A percentile compares a stretch with the other conserved stretches of the same genome.
Evolutionary conservation across 2,329 filamentous ascomycete species (phyloP).

Genomic region (Penicillium sp.): DNA sequence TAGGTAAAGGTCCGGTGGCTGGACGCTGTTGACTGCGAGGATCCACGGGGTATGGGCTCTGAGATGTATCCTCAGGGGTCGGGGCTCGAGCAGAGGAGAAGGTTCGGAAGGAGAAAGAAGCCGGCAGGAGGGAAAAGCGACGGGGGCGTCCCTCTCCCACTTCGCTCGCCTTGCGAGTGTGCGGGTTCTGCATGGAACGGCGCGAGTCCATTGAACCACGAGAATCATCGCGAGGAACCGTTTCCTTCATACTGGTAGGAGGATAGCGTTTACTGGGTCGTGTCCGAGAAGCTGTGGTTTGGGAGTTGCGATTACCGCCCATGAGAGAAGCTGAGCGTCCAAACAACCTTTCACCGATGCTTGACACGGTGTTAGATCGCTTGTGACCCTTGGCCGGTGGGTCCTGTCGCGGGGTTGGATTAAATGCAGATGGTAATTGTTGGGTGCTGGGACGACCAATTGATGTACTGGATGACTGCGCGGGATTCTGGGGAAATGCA

Average conservation of each 20-base stretch:
- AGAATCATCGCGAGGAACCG: slow-evolving; percentile 60
- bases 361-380: slow-evolving; percentile 74
- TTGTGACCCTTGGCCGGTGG: slow-evolving; percentile 56
- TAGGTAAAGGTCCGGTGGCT: slow-evolving; percentile 34
- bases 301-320: slow-evolving; percentile 51
- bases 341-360: slow-evolving; percentile 79
- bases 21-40: slow-evolving; percentile 31
- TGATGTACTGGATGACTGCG: slow-evolving; percentile 51
- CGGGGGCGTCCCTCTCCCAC: slow-evolving; percentile 61
- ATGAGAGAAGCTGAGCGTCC: slow-evolving; percentile 81
- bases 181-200: slow-evolving; percentile 68
- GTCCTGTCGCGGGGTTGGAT: slow-evolving; percentile 53
- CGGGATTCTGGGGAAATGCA: slow-evolving; percentile 60
- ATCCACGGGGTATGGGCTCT: slow-evolving; percentile 38
- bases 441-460: slow-evolving; percentile 62
- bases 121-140: slow-evolving; percentile 70
- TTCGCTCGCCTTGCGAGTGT: slow-evolving; percentile 70
- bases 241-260: slow-evolving; percentile 84
- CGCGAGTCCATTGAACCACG: slow-evolving; percentile 72
- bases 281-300: slow-evolving; percentile 39
- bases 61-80: slow-evolving; percentile 45
- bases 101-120: slow-evolving; percentile 63
- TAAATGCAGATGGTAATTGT: slow-evolving; percentile 59
- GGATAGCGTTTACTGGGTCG: slow-evolving; percentile 71
- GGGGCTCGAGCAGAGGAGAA: slow-evolving; percentile 58